Base-by-base conservation (phyloP, 208 protist genomes). In the Trypanosoma lewisi region DNA sequence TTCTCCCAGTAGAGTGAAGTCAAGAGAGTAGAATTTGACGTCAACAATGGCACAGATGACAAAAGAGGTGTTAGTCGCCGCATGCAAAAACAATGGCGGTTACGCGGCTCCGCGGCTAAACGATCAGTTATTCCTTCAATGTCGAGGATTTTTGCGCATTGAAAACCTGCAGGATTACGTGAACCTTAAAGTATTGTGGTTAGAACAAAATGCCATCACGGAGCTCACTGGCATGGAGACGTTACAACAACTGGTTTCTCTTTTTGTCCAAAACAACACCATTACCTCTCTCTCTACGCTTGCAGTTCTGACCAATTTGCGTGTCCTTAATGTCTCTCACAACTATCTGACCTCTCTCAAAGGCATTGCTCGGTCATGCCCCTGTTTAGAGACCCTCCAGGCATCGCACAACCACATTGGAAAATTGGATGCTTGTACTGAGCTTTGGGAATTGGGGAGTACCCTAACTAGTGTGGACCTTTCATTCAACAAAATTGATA, bases 231-330 rank as follows among this genome's bases (percentile, higher is more conserved):
- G 89, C 2, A 49, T 98, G 2, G 82, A 93, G 28, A 14, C 64
- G 19, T 77, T 93, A 47, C 64, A 83, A 47, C 33, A 80, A 34
- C 65, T 98, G 1, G 70, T 83, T 4, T 97, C 91, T 4, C 67
- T 98, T 34, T 98, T 97, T 80, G 47, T 98, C 17, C 94, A 98
- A 52, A 93, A 98, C 67, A 98, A 98, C 63, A 75, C 75, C 4
- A 92, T 98, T 57, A 57, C 73, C 37, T 82, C 78, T 23, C 74
- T 97, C 1, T 30, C 34, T 12, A 77, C 70, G 0, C 69, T 91
- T 50, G 65, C 64, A 14, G 55, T 71, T 7, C 72, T 94, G 54
- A 58, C 42, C 50, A 84, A 93, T 17, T 57, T 98, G 51, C 79
- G 85, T n/a, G 90, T 96, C 21, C 37, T 96, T 31, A 91, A 94